Percentiles rank a stretch among this genome's conserved stretches.
Conservation (phyloP, 75 land plant genomes). For the Chamaecyparis obtusa region DNA sequence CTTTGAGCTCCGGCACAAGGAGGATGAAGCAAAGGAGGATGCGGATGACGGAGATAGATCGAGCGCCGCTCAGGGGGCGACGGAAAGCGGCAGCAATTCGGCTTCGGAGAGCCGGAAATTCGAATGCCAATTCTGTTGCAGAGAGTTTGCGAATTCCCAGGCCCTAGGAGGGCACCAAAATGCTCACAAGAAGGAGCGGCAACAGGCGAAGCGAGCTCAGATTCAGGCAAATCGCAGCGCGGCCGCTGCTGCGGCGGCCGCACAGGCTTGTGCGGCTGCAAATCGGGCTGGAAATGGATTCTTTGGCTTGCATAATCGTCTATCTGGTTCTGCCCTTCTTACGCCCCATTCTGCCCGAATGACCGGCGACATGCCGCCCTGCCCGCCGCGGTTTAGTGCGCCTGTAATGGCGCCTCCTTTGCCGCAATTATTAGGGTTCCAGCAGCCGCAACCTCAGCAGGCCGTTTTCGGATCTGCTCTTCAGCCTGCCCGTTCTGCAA, state of each 20-base stretch:
- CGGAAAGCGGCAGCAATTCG: conserved; percentile 2
- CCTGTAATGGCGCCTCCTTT: not conserved
- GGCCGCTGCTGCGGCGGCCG: conserved; percentile 7
- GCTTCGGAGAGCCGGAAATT: conserved; percentile 27
- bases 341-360: not conserved
- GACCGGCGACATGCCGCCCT: not conserved
- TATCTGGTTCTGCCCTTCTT: not conserved
- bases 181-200: conserved; percentile 58
- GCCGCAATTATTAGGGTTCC: not conserved
- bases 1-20: not conserved
- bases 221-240: conserved; percentile 26
- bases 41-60: not conserved
- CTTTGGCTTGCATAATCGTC: not conserved
- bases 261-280: not conserved
- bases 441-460: not conserved
- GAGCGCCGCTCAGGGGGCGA: not conserved
- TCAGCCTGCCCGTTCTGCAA: not conserved
- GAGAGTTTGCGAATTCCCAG: conserved; percentile 59
- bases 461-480: not conserved
- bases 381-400: not conserved
- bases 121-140: conserved; percentile 50
- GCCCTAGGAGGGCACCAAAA: conserved; percentile 62
- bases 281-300: not conserved
- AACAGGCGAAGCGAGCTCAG: conserved; percentile 48
- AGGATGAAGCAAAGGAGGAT: not conserved